A percentile compares a stretch with the other conserved stretches of the same genome.
Conservation (phyloP, 1,139 yeast genomes). For the Trichomonascaceae sp. region DNA sequence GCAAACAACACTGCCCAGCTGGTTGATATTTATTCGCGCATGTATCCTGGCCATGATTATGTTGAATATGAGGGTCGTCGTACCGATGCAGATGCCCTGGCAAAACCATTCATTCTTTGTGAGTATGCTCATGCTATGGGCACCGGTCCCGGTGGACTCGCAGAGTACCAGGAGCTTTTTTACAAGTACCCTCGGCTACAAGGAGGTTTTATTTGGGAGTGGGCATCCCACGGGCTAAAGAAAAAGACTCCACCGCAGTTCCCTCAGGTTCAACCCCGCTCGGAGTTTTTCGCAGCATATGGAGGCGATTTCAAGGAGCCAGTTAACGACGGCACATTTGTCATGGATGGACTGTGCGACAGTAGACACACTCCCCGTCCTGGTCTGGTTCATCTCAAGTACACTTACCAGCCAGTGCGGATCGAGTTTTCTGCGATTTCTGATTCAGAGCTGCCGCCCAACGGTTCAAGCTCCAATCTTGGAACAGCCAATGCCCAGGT, state of each 20-base stretch:
- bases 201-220: constrained; percentile 30
- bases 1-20: constrained; percentile 19
- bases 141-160: constrained; percentile 26
- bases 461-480: too few relatives aligned
- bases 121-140: constrained; percentile 31
- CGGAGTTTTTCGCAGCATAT: constrained; percentile 15
- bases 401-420: constrained; percentile 21
- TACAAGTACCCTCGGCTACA: constrained; percentile 20
- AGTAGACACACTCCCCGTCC: constrained; percentile 26
- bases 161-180: constrained; percentile 24
- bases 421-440: constrained; percentile 5
- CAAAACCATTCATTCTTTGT: constrained; percentile 25
- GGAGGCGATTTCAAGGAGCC: constrained; percentile 28
- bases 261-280: too few relatives aligned
- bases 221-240: constrained; percentile 27
- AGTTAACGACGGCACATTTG: constrained; percentile 25
- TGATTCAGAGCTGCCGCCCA: too few relatives aligned
- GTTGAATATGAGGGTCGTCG: constrained; percentile 15
- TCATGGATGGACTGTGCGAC: constrained; percentile 25
- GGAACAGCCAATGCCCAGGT: not conserved
- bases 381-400: constrained; percentile 21
- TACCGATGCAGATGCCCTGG: constrained; percentile 10
- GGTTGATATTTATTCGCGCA: constrained; percentile 24
- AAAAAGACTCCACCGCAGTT: too few relatives aligned
- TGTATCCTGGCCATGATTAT: constrained; percentile 22